Evolutionary conservation across 2,329 filamentous ascomycete genomes (phyloP).

Genomic region (Bipolaris sorokiniana): DNA sequence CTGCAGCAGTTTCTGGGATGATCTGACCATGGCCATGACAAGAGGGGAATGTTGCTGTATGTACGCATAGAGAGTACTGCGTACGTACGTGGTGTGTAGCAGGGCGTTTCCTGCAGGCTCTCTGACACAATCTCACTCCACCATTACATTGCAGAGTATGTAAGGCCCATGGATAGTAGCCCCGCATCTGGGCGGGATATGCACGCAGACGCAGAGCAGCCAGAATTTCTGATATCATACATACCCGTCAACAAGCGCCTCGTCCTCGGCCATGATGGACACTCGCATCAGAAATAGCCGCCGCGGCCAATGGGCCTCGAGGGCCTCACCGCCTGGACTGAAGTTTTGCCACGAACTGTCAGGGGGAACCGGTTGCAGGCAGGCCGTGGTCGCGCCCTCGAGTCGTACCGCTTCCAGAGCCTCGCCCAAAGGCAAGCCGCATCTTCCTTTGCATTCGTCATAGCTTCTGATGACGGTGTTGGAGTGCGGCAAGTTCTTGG

Average conservation of each 20-base stretch:
- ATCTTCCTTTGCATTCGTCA: slow-evolving; percentile 30
- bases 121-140: neutral
- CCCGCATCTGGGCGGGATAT: slow-evolving; percentile 1
- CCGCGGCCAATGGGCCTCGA: slow-evolving; percentile 29
- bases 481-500: slow-evolving; percentile 23
- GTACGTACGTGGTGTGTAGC: neutral
- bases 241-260: slow-evolving; percentile 6
- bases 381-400: slow-evolving; percentile 30
- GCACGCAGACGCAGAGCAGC: slow-evolving; percentile 10
- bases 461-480: slow-evolving; percentile 22
- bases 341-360: slow-evolving; percentile 21
- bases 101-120: neutral
- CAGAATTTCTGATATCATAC: slow-evolving; percentile 17
- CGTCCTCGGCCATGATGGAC: slow-evolving; percentile 17
- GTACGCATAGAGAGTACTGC: too few species aligned
- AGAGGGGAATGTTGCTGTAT: slow-evolving; percentile 5
- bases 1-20: slow-evolving; percentile 32
- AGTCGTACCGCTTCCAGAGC: slow-evolving; percentile 28
- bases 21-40: slow-evolving; percentile 18
- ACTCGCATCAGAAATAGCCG: slow-evolving; percentile 18
- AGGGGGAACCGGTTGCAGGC: slow-evolving; percentile 27
- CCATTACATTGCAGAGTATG: neutral
- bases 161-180: neutral
- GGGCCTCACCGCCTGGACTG: slow-evolving; percentile 40
- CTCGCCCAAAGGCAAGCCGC: slow-evolving; percentile 25